Evolutionary conservation across 768 basidiomycete genomes (phyloP).

Genomic region (Mycena alexandri): DNA sequence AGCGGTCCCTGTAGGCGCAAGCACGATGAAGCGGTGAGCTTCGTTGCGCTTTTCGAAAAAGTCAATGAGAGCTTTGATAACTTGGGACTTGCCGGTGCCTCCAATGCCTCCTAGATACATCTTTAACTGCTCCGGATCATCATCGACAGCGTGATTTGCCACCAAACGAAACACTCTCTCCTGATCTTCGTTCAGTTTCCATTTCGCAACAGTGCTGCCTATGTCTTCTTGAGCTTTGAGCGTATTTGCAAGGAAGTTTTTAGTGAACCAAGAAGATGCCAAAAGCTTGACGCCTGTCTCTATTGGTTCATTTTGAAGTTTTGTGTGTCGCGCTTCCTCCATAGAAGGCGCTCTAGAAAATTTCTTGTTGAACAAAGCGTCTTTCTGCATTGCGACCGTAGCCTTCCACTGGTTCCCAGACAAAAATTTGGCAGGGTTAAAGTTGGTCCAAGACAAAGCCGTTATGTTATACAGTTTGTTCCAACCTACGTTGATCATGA

Average conservation of each 20-base stretch:
- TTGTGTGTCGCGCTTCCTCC: too few relatives aligned
- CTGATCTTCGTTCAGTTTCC: constrained; percentile 48
- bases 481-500: too few relatives aligned
- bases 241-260: constrained; percentile 7
- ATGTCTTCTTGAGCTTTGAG: constrained; percentile 14
- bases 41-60: constrained; percentile 34
- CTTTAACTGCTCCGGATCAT: constrained; percentile 29
- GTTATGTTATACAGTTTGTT: too few relatives aligned
- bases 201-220: constrained; percentile 17
- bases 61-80: constrained; percentile 27
- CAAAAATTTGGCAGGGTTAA: too few relatives aligned
- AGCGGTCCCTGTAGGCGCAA: constrained; percentile 44
- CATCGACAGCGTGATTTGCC: constrained; percentile 38
- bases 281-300: too few relatives aligned
- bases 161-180: constrained; percentile 47
- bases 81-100: too few relatives aligned
- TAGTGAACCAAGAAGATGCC: constrained; percentile 16
- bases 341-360: background rate
- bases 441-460: too few relatives aligned
- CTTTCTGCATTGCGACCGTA: background rate
- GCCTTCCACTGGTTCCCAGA: background rate
- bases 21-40: constrained; percentile 32
- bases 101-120: too few relatives aligned
- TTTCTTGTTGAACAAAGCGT: background rate
- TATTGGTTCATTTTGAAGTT: too few relatives aligned